phyloP scores from a whole-genome alignment of 495 filamentous ascomycete species.

The Daldinia loculata region DNA sequence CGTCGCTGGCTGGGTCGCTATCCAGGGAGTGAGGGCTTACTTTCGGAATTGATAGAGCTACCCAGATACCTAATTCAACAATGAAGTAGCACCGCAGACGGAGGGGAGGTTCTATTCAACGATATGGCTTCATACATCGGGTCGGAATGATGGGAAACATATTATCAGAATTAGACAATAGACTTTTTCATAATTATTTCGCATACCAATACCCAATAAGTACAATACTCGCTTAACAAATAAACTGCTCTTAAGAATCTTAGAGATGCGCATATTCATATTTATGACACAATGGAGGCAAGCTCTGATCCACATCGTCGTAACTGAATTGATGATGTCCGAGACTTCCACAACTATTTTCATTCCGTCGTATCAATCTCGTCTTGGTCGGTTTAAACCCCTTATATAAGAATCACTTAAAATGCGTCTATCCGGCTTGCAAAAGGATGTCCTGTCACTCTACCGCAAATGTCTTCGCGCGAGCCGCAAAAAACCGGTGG shows the following conservation, averaged over 20 bases:
- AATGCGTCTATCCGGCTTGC: slow-evolving; percentile 84
- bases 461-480: slow-evolving; percentile 87
- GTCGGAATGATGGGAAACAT: too few relatives aligned
- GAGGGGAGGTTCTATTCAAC: not conserved
- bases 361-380: too few relatives aligned
- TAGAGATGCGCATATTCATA: not conserved
- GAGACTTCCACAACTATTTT: not conserved
- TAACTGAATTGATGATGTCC: slow-evolving; percentile 2
- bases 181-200: too few relatives aligned
- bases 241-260: not conserved
- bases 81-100: not conserved
- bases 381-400: too few relatives aligned
- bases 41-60: slow-evolving; percentile 17
- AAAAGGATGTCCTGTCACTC: slow-evolving; percentile 84
- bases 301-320: not conserved
- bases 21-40: slow-evolving; percentile 34
- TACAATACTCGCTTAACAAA: not conserved
- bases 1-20: slow-evolving; percentile 71
- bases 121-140: too few relatives aligned
- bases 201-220: too few relatives aligned
- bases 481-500: slow-evolving; percentile 79
- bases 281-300: slow-evolving; percentile 6
- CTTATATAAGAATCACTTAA: slow-evolving; percentile 5
- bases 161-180: too few relatives aligned
- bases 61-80: not conserved